Conservation (phyloP, 169 alveolate genomes). For the Toxoplasma gondii region DNA sequence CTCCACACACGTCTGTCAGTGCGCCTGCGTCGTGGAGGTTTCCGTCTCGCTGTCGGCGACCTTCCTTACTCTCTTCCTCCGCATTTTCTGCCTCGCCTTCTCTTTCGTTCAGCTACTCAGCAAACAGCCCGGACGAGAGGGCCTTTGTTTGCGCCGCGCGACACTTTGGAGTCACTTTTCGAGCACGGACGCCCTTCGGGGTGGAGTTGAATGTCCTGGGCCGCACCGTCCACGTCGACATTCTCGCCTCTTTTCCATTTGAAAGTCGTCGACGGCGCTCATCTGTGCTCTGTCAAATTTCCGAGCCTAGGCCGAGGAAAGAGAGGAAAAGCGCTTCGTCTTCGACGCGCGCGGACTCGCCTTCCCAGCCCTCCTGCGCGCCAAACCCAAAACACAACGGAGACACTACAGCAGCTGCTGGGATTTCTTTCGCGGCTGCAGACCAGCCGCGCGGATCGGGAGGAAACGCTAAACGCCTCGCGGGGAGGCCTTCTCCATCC, state of each 20-base stretch:
- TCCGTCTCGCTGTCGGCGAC: not conserved
- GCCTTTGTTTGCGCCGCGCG: slow-evolving; percentile 84
- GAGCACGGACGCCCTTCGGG: not conserved
- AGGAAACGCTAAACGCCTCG: too few species aligned
- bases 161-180: slow-evolving; percentile 72
- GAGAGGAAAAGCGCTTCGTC: not conserved
- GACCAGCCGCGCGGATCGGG: too few species aligned
- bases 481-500: too few species aligned
- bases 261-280: slow-evolving; percentile 36
- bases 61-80: not conserved
- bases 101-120: slow-evolving; percentile 72
- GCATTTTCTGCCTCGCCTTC: too few species aligned
- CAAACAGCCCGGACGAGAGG: slow-evolving; percentile 88
- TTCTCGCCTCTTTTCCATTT: slow-evolving; percentile 44
- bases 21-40: not conserved
- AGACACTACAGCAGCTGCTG: too few species aligned
- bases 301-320: not conserved
- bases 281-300: not conserved
- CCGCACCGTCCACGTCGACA: slow-evolving; percentile 30
- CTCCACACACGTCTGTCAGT: not conserved
- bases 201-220: slow-evolving; percentile 22
- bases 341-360: not conserved
- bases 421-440: too few species aligned
- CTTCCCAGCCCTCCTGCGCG: not conserved
- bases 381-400: too few species aligned